Conservation (phyloP, 352 stramenopile genomes). For the Phytopythium vexans region DNA sequence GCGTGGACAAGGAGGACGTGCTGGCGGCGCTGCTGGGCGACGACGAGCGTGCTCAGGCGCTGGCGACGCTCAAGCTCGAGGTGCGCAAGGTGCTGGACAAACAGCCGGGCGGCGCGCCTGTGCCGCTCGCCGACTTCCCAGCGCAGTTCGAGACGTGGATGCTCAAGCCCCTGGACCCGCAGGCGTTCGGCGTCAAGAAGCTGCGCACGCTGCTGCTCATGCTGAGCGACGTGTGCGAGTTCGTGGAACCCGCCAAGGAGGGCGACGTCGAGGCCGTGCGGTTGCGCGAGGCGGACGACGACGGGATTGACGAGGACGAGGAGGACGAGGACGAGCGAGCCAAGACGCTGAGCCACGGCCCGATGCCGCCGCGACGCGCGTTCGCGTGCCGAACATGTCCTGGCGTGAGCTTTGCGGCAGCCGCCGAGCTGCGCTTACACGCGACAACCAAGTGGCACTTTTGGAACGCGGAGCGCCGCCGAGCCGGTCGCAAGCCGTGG, state of each 20-base stretch:
- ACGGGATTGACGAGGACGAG: not conserved
- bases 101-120: slow-evolving; percentile 32
- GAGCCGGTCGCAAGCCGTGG: slow-evolving; percentile 24
- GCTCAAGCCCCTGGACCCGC: slow-evolving; percentile 60
- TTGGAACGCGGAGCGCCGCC: slow-evolving; percentile 58
- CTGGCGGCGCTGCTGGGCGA: slow-evolving; percentile 43
- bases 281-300: slow-evolving; percentile 30
- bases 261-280: slow-evolving; percentile 64
- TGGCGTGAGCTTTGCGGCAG: slow-evolving; percentile 64
- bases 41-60: slow-evolving; percentile 38
- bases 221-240: slow-evolving; percentile 49
- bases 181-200: slow-evolving; percentile 72
- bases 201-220: slow-evolving; percentile 56
- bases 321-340: not conserved
- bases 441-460: slow-evolving; percentile 78
- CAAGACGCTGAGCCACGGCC: slow-evolving; percentile 1
- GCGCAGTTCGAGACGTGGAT: slow-evolving; percentile 55
- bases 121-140: slow-evolving; percentile 51
- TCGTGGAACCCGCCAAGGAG: slow-evolving; percentile 44
- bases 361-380: slow-evolving; percentile 38
- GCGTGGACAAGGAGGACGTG: slow-evolving; percentile 46
- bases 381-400: slow-evolving; percentile 64
- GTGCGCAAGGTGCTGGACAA: slow-evolving; percentile 70
- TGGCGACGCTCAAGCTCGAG: slow-evolving; percentile 67
- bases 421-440: slow-evolving; percentile 49